Percentiles rank a stretch among this genome's conserved stretches.
These are phyloP conservation scores for Globisporangium cylindrosporum DNA, from an alignment of 352 stramenopile species.

Conservation along the genomic window DNA sequence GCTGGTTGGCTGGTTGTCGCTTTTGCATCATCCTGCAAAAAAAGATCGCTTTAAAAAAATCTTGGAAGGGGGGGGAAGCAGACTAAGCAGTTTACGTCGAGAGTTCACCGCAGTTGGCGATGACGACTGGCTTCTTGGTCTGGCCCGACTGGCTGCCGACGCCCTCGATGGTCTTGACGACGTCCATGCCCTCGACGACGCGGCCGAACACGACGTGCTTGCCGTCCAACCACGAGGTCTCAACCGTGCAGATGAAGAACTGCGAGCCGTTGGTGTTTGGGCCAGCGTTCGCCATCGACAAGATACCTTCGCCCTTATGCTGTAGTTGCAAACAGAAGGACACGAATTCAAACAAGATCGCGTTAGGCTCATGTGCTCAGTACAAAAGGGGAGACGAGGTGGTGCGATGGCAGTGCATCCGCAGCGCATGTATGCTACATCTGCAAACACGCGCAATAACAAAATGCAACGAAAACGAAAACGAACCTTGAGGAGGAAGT, in stretches of 20 bases:
- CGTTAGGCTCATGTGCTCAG: neutral
- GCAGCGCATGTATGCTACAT: neutral
- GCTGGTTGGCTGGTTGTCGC: neutral
- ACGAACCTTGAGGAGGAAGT: slow-evolving; percentile 86
- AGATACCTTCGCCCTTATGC: slow-evolving; percentile 90
- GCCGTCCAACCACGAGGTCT: slow-evolving; percentile 89
- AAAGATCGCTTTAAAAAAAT: slow-evolving; percentile 3
- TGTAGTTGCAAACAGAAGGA: slow-evolving; percentile 24
- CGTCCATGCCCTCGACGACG: slow-evolving; percentile 95
- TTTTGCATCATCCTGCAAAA: slow-evolving; percentile 3
- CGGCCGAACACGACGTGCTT: slow-evolving; percentile 96
- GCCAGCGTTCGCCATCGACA: slow-evolving; percentile 97
- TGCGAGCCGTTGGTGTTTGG: slow-evolving; percentile 97
- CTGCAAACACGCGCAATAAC: neutral
- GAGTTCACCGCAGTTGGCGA: slow-evolving; percentile 96
- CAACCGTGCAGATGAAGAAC: slow-evolving; percentile 96
- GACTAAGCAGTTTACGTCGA: neutral
- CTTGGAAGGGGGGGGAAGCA: no score
- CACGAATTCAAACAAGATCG: neutral
- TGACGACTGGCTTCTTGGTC: slow-evolving; percentile 88
- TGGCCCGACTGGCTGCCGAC: slow-evolving; percentile 93
- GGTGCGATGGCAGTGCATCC: neutral
- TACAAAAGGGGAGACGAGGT: neutral
- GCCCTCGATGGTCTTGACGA: slow-evolving; percentile 97
- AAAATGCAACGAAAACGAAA: neutral